These are phyloP conservation scores for Cryptococcus sp. DNA, from an alignment of 1,284 basidiomycete species.

Conservation along the genomic window DNA sequence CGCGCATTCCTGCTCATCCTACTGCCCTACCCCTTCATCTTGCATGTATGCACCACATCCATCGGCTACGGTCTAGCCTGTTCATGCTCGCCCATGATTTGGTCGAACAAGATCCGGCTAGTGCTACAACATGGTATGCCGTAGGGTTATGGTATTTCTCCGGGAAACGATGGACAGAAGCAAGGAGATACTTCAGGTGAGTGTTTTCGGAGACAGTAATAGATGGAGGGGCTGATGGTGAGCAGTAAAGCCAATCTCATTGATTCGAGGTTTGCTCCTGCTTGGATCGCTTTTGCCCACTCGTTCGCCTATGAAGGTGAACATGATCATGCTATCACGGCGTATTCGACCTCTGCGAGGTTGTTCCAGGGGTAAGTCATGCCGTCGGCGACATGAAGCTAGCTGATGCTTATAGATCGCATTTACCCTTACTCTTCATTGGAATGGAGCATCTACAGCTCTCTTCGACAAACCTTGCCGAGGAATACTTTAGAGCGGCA, in stretches of 20 bases:
- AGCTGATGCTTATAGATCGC: conserved; percentile 57
- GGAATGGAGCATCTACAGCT: conserved; percentile 97
- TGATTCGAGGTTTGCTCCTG: conserved; percentile 91
- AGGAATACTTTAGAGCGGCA: conserved; percentile 80
- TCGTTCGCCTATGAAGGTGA: conserved; percentile 96
- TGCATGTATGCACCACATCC: conserved; percentile 94
- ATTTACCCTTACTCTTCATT: conserved; percentile 89
- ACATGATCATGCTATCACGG: conserved; percentile 96
- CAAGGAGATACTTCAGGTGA: conserved; percentile 85
- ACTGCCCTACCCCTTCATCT: conserved; percentile 88
- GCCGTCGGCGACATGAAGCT: neutral
- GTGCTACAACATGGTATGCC: conserved; percentile 93
- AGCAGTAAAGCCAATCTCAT: conserved; percentile 88
- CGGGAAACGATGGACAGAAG: conserved; percentile 77
- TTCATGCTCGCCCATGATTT: conserved; percentile 95
- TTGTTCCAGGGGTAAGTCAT: conserved; percentile 80
- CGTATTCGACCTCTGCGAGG: conserved; percentile 91
- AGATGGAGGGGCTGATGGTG: conserved; percentile 8
- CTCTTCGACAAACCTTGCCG: conserved; percentile 74
- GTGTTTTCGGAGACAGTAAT: conserved; percentile 15
- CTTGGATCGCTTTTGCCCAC: conserved; percentile 97
- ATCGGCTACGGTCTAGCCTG: conserved; percentile 81
- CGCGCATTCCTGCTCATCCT: conserved; percentile 72
- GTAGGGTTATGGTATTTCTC: conserved; percentile 96
- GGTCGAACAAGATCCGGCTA: conserved; percentile 87